These are phyloP conservation scores for Arctium minus DNA, from an alignment of 129 eudicot genomes.

Conservation along the genomic window DNA sequence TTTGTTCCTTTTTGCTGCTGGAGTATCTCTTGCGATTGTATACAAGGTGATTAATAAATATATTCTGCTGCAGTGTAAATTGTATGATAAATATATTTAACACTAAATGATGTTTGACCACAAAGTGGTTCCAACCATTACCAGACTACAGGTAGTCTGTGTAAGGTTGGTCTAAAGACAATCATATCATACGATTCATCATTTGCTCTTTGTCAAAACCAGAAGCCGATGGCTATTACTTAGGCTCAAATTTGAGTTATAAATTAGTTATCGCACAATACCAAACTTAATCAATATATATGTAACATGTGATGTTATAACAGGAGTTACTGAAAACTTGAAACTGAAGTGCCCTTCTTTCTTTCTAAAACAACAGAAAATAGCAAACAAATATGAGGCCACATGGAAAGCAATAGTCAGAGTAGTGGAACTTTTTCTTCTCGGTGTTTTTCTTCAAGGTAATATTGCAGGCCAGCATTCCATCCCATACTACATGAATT, in stretches of 20 bases:
- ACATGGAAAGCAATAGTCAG: constrained; percentile 55
- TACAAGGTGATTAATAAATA: constrained; percentile 51
- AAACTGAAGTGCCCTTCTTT: constrained; percentile 15
- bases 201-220: background rate
- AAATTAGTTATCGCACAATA: background rate
- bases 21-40: constrained; percentile 69
- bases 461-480: constrained; percentile 11
- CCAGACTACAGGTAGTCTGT: background rate
- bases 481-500: background rate
- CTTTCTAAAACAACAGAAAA: constrained; percentile 49
- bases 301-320: background rate
- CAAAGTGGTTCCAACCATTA: constrained; percentile 1
- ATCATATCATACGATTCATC: background rate
- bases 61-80: background rate
- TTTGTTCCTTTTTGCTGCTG: constrained; percentile 75
- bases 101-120: constrained; percentile 6
- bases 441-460: constrained; percentile 88
- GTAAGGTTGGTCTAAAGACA: background rate
- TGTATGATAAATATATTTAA: background rate
- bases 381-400: constrained; percentile 48
- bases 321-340: background rate
- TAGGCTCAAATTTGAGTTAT: background rate
- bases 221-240: background rate
- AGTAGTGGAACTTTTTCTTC: constrained; percentile 54
- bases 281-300: background rate